A percentile compares a stretch with the other conserved stretches of the same genome.
phyloP scores from a whole-genome alignment of 208 protist species.

The Trypanosoma caninum region DNA sequence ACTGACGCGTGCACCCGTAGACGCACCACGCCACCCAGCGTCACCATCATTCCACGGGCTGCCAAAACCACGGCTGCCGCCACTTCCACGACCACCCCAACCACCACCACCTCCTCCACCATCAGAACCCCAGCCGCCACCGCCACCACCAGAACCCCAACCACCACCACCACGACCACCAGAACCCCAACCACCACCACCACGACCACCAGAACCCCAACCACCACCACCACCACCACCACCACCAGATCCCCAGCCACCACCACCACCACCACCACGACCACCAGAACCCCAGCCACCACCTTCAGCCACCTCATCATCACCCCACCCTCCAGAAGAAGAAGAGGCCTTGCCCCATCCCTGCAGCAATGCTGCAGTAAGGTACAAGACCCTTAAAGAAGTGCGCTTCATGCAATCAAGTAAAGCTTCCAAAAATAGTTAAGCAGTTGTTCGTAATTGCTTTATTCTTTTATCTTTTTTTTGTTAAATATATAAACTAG shows the following conservation, averaged over 20 bases:
- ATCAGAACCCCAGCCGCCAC: slow-evolving; percentile 25
- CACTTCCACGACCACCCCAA: slow-evolving; percentile 20
- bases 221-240: slow-evolving; percentile 19
- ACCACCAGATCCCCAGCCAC: not conserved
- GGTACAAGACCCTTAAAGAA: slow-evolving; percentile 30
- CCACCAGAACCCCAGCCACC: slow-evolving; percentile 24
- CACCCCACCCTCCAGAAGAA: slow-evolving; percentile 29
- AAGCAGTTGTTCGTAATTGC: not conserved
- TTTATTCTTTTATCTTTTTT: not conserved
- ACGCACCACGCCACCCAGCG: slow-evolving; percentile 24
- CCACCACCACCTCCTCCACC: slow-evolving; percentile 16
- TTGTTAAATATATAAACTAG: not conserved
- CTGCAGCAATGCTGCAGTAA: slow-evolving; percentile 35
- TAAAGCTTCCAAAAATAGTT: slow-evolving; percentile 6
- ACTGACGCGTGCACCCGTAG: slow-evolving; percentile 30
- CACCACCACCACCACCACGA: slow-evolving; percentile 17
- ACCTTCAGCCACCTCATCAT: slow-evolving; percentile 12
- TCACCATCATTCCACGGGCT: slow-evolving; percentile 24
- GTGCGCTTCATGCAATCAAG: slow-evolving; percentile 40
- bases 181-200: slow-evolving; percentile 18
- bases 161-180: slow-evolving; percentile 20
- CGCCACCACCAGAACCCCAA: slow-evolving; percentile 9
- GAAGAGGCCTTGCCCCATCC: slow-evolving; percentile 54
- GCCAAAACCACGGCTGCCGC: slow-evolving; percentile 25
- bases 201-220: slow-evolving; percentile 5